These are phyloP conservation scores for Pichia insulana DNA, from an alignment of 805 yeast species.

Conservation along the genomic window DNA sequence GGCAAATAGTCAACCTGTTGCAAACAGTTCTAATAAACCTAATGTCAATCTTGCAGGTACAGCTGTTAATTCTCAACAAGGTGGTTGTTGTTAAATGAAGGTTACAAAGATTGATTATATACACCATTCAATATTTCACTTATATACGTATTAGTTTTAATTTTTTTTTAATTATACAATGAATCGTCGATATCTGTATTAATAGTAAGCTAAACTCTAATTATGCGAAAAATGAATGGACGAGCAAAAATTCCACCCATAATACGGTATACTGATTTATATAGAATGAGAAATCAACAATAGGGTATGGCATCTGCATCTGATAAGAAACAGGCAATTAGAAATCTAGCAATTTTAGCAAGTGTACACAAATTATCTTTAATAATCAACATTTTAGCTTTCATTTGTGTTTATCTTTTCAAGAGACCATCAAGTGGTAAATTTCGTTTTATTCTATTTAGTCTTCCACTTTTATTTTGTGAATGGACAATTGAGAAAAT, in stretches of 20 bases:
- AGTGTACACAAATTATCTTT: constrained; percentile 29
- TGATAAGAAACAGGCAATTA: constrained; percentile 29
- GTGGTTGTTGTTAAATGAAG: constrained; percentile 38
- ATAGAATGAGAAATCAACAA: not conserved
- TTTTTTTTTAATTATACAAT: not conserved
- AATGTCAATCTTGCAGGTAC: constrained; percentile 71
- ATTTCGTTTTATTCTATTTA: constrained; percentile 35
- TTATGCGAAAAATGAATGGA: too few relatives aligned
- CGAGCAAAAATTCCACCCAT: not conserved
- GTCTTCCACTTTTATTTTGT: constrained; percentile 34
- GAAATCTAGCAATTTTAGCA: constrained; percentile 24
- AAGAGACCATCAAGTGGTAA: constrained; percentile 37
- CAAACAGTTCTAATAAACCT: constrained; percentile 38
- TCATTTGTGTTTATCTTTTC: constrained; percentile 32
- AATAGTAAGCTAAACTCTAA: too few relatives aligned
- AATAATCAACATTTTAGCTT: constrained; percentile 31
- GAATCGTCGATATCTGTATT: too few relatives aligned
- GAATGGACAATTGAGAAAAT: constrained; percentile 47
- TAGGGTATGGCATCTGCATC: constrained; percentile 34
- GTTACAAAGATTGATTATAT: not conserved
- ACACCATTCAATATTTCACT: not conserved
- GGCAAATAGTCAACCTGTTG: constrained; percentile 51
- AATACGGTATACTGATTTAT: not conserved
- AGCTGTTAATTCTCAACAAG: constrained; percentile 35
- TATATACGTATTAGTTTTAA: not conserved